Conservation (phyloP, 169 alveolate species). For the Babesia bovis region DNA sequence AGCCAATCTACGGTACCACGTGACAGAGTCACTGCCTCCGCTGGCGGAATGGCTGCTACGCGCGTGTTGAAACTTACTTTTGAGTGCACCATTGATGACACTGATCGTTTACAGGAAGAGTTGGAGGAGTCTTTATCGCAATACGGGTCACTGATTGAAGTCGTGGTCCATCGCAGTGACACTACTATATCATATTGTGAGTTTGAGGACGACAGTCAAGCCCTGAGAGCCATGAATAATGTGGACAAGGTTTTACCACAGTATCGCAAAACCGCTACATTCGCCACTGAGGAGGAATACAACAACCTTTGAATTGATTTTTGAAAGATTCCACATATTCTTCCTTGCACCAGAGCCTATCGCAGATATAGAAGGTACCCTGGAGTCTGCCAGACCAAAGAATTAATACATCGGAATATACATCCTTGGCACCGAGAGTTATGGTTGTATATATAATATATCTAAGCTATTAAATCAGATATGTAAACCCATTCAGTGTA, state of each 20-base stretch:
- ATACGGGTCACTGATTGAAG: conserved; percentile 51
- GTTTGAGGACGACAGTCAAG: conserved; percentile 52
- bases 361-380: too few relatives aligned
- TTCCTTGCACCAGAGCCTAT: too few relatives aligned
- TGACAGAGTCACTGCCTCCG: conserved; percentile 3
- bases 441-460: too few relatives aligned
- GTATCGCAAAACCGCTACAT: neutral
- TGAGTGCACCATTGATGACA: neutral
- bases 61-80: conserved; percentile 5
- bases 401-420: too few relatives aligned
- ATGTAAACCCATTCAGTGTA: too few relatives aligned
- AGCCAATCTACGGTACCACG: neutral
- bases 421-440: too few relatives aligned
- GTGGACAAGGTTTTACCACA: neutral
- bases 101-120: conserved; percentile 33
- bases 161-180: neutral
- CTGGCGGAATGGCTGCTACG: neutral
- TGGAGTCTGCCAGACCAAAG: too few relatives aligned
- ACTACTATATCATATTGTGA: conserved; percentile 33
- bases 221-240: conserved; percentile 10
- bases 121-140: conserved; percentile 45
- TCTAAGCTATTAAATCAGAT: too few relatives aligned
- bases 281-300: conserved; percentile 37
- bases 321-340: too few relatives aligned
- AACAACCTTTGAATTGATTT: neutral